Evolutionary conservation across 169 alveolate genomes (phyloP).

Genomic region (Cystoisospora suis): DNA sequence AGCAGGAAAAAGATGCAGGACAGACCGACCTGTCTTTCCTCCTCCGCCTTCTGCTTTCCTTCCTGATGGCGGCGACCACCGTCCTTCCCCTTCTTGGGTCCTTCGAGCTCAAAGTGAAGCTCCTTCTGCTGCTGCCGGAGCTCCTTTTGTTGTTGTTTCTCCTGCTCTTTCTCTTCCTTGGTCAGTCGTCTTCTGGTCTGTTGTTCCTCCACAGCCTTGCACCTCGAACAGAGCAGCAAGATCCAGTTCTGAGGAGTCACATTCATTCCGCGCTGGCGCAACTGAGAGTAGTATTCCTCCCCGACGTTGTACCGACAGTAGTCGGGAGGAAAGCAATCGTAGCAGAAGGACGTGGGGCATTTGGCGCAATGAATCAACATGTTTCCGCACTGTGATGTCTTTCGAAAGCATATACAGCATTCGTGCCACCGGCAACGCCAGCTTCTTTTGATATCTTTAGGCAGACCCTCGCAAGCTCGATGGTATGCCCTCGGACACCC

Average conservation of each 20-base stretch:
- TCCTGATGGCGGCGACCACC: conserved; percentile 23
- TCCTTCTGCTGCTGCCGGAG: conserved; percentile 74
- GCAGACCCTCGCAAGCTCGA: conserved; percentile 79
- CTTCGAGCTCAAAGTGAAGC: conserved; percentile 58
- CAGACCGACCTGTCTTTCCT: conserved; percentile 69
- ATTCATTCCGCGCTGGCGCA: conserved; percentile 87
- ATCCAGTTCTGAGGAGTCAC: conserved; percentile 88
- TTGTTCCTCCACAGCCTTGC: conserved; percentile 90
- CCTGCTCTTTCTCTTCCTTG: conserved; percentile 84
- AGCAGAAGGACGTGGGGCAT: conserved; percentile 91
- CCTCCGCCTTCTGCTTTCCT: conserved; percentile 68
- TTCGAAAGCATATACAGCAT: conserved; percentile 89
- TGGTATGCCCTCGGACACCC: conserved; percentile 92
- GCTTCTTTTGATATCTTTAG: conserved; percentile 74
- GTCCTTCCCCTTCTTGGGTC: conserved; percentile 47
- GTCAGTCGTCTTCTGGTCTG: conserved; percentile 85
- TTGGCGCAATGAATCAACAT: conserved; percentile 90
- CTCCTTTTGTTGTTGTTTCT: conserved; percentile 68
- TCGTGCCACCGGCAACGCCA: conserved; percentile 94
- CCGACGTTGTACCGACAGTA: conserved; percentile 67
- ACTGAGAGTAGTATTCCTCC: conserved; percentile 86
- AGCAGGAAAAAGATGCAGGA: too few relatives aligned
- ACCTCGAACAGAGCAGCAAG: conserved; percentile 86
- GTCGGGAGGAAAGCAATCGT: conserved; percentile 92
- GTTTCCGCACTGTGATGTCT: conserved; percentile 89